Percentiles rank a stretch among this genome's conserved stretches.
Conservation (phyloP, 176 grass and related monocot genomes). For the Oryza glumipatula region DNA sequence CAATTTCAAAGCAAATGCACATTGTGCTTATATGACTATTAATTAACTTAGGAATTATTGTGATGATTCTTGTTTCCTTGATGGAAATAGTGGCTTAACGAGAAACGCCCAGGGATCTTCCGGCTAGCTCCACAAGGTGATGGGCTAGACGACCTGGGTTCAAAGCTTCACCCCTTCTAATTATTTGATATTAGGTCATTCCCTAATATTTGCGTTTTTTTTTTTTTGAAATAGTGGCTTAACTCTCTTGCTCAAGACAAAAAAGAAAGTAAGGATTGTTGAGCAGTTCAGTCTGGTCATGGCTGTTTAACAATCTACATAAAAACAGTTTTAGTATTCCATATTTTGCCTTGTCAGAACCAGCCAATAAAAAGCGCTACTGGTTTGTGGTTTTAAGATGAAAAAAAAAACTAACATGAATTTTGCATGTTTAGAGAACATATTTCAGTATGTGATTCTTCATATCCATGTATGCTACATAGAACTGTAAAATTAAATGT, state of each 20-base stretch:
- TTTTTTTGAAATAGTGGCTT: too few relatives aligned
- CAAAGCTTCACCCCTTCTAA: too few relatives aligned
- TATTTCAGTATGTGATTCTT: background rate
- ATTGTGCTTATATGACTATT: background rate
- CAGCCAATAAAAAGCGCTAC: background rate
- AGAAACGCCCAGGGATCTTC: too few relatives aligned
- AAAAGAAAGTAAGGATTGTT: too few relatives aligned
- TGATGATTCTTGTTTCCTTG: too few relatives aligned
- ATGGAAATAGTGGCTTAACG: too few relatives aligned
- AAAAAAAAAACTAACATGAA: background rate
- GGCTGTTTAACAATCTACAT: background rate
- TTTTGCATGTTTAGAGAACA: background rate
- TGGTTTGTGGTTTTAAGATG: background rate
- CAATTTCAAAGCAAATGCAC: slow-evolving; percentile 5
- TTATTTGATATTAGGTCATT: too few relatives aligned
- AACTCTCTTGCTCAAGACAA: too few relatives aligned
- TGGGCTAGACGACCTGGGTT: too few relatives aligned
- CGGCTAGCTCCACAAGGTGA: too few relatives aligned
- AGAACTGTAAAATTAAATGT: background rate
- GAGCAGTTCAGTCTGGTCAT: background rate
- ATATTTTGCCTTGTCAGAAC: background rate
- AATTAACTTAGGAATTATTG: background rate
- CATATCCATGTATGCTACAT: background rate
- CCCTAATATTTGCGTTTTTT: too few relatives aligned
- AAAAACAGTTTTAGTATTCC: background rate